Conservation (phyloP, 257 asterid species). For the Rubia yunnanensis region DNA sequence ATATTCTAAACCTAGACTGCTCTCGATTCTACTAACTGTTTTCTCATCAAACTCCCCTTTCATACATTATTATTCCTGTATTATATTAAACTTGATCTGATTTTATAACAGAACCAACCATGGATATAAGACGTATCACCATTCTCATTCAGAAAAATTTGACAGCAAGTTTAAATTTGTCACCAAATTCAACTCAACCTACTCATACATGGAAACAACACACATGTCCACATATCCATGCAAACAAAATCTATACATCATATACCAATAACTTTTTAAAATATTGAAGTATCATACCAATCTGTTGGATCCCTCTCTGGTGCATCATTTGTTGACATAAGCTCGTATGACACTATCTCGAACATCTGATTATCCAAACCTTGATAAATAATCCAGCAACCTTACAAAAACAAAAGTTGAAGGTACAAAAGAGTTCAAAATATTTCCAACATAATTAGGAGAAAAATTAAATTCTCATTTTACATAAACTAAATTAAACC, state of each 20-base stretch:
- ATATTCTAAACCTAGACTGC: neutral
- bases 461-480: neutral
- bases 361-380: conserved; percentile 39
- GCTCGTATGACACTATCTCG: conserved; percentile 66
- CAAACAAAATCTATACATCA: conserved; percentile 8
- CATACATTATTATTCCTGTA: too few relatives aligned
- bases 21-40: neutral
- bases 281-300: conserved; percentile 38
- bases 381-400: conserved; percentile 86
- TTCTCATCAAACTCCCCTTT: too few relatives aligned
- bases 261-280: too few relatives aligned
- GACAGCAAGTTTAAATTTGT: neutral
- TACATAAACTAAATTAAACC: neutral
- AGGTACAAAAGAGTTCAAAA: neutral
- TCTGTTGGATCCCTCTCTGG: conserved; percentile 95
- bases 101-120: neutral
- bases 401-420: conserved; percentile 27
- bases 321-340: conserved; percentile 95
- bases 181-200: neutral
- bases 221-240: neutral
- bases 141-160: neutral
- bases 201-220: neutral
- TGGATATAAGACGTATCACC: too few relatives aligned
- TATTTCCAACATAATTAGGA: neutral
- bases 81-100: neutral